A percentile compares a stretch with the other conserved stretches of the same genome.
phyloP scores from a whole-genome alignment of 2,329 filamentous ascomycete genomes.

The Colletotrichum plurivorum region DNA sequence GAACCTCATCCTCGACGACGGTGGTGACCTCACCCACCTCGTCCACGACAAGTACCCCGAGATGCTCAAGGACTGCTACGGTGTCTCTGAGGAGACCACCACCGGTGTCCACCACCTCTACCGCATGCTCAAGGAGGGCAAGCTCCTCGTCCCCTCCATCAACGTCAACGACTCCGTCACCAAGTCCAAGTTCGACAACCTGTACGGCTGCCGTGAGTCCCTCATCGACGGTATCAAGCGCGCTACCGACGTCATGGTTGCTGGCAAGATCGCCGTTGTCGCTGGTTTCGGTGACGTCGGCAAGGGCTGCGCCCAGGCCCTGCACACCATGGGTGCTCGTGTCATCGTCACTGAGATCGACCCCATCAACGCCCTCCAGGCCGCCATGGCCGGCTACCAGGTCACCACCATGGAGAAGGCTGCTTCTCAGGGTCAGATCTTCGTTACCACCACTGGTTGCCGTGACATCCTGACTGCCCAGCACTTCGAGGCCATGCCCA shows the following conservation, averaged over 20 bases:
- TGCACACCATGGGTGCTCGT: constrained; percentile 96
- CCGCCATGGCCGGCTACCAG: constrained; percentile 96
- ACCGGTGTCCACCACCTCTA: constrained; percentile 99
- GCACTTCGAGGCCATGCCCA: constrained; percentile 96
- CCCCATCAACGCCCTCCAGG: constrained; percentile 99
- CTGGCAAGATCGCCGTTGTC: constrained; percentile 97
- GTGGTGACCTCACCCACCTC: constrained; percentile 95
- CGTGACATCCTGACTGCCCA: constrained; percentile 93
- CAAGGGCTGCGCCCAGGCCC: constrained; percentile 97
- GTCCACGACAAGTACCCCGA: constrained; percentile 99
- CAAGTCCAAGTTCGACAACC: constrained; percentile 99
- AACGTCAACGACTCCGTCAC: constrained; percentile 99
- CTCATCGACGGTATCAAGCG: constrained; percentile 99
- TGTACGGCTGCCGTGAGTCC: constrained; percentile 99
- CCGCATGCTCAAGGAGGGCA: constrained; percentile 93
- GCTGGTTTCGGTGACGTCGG: constrained; percentile 99
- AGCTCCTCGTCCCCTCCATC: constrained; percentile 94
- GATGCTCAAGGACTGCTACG: constrained; percentile 97
- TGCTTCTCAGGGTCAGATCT: constrained; percentile 91
- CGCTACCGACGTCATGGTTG: constrained; percentile 99
- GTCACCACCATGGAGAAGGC: constrained; percentile 99
- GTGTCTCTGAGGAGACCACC: constrained; percentile 99
- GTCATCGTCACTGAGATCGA: constrained; percentile 98
- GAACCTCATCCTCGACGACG: constrained; percentile 99
- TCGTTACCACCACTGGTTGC: constrained; percentile 99